These are phyloP conservation scores for Marchantia paleacea DNA, from an alignment of 225 moss, liverwort and hornwort species.

Conservation along the genomic window DNA sequence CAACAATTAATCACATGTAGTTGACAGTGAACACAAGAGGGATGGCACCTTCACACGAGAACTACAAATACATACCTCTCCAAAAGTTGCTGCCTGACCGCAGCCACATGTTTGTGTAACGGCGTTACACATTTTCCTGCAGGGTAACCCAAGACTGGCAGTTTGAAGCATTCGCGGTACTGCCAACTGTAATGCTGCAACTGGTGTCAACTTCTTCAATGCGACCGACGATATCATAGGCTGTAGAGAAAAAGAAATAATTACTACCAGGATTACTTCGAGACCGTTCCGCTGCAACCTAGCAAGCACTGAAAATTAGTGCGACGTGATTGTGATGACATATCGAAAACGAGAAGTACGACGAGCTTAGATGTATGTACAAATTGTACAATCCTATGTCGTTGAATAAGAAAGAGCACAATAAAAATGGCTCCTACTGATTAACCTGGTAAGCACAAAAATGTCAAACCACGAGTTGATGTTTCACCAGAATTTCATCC, in stretches of 20 bases:
- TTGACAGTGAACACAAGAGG: too few species aligned
- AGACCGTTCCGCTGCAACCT: background rate
- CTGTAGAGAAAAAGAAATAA: constrained; percentile 39
- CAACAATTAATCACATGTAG: background rate
- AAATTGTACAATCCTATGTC: too few species aligned
- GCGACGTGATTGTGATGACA: too few species aligned
- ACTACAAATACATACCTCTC: constrained; percentile 53
- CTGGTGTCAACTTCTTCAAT: constrained; percentile 62
- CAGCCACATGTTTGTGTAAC: constrained; percentile 82
- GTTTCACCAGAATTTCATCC: constrained; percentile 82
- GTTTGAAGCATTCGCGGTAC: constrained; percentile 82
- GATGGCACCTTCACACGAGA: background rate
- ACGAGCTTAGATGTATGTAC: too few species aligned
- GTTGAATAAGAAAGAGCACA: background rate
- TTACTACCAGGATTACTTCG: background rate
- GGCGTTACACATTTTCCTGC: constrained; percentile 84
- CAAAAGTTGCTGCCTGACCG: constrained; percentile 70
- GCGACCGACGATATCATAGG: constrained; percentile 85
- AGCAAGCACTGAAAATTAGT: background rate
- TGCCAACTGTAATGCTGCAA: constrained; percentile 63
- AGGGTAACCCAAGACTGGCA: constrained; percentile 89
- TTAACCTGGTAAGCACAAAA: background rate
- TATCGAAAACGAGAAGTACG: background rate
- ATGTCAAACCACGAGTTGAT: background rate
- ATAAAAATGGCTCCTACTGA: background rate